phyloP scores from a whole-genome alignment of 2,329 filamentous ascomycete species.

The Stagonosporopsis vannaccii region DNA sequence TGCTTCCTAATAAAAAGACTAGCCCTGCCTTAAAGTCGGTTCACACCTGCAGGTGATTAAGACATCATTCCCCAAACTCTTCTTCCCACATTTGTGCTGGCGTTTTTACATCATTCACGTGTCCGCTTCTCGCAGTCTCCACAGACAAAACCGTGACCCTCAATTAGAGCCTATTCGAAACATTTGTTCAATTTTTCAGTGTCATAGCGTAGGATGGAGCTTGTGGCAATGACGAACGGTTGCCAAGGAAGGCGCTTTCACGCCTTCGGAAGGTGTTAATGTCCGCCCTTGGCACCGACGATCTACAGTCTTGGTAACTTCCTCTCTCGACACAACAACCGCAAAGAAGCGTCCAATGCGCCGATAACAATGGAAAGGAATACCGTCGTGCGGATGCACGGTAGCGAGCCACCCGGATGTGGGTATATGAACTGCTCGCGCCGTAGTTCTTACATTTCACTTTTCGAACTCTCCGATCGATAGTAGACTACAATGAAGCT shows the following conservation, averaged over 20 bases:
- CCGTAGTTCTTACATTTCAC: neutral
- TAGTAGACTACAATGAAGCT: conserved; percentile 36
- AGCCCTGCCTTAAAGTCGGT: no score
- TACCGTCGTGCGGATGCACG: conserved; percentile 21
- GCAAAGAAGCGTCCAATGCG: conserved; percentile 12
- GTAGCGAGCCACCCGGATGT: conserved; percentile 19
- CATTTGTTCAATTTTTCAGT: no score
- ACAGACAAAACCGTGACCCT: neutral
- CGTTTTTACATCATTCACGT: neutral
- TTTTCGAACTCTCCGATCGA: neutral
- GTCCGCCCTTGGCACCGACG: conserved; percentile 34
- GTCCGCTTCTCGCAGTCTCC: neutral
- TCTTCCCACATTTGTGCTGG: no score
- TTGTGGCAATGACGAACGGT: conserved; percentile 11
- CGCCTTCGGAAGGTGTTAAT: conserved; percentile 42
- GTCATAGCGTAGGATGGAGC: neutral
- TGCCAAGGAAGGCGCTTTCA: conserved; percentile 32
- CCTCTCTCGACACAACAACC: conserved; percentile 39
- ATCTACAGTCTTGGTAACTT: conserved; percentile 42
- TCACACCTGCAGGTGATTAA: no score
- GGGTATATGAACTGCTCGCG: conserved; percentile 25
- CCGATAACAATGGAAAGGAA: conserved; percentile 34
- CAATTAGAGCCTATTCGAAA: no score
- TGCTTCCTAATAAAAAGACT: no score
- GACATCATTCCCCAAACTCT: no score